Evolutionary conservation across 129 eudicot species (phyloP), one percentile per base, ranked within the genome.

Genomic region (Artemisia argyi): DNA sequence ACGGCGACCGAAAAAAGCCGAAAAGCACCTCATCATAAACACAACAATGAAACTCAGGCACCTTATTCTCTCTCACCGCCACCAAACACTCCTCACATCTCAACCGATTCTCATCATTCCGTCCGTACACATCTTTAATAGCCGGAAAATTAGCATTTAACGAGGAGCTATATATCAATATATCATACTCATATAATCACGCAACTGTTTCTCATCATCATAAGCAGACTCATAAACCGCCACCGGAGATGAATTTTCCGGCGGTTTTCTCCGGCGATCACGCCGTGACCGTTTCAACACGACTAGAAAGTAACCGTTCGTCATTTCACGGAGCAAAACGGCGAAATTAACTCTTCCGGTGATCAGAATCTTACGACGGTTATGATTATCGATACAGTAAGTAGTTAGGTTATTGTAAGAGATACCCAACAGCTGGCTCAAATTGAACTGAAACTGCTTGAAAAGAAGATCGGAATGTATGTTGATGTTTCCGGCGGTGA

Each of bases 281-380:
- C 86, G 82, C 32, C 89, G 44, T 3, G 91, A 85, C 26, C 94
- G 83, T 53, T 85, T 89, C 79, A 89, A 49, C 13, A 89, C 85
- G 24, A 80, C 93, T 16, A 83, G 83, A 57, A 92, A 85, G 77
- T 59, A 73, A 44, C 87, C 79, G 76, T 78, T 80, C 22, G 22
- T 20, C 39, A 47, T 75, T 50, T 78, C 82, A 53, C 74, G 42
- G 19, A 73, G 68, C 28, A 87, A 50, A 20, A 77, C 66, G 0
- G 80, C 73, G 60, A 92, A 92, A 49, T 84, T 86, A 22, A 73
- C 87, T 83, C 78, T 89, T 7, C 86, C 87, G 54, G 98, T 92
- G 53, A 92, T 81, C 19, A 93, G 84, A 35, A 78, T 76, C 65
- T 75, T 73, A 51, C 89, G 86, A 10, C 87, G 87, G 47, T 87